A percentile compares a stretch with the other conserved stretches of the same genome.
These are phyloP conservation scores for Fusarium solani-melongenae DNA, from an alignment of 2,329 filamentous ascomycete genomes.

Conservation along the genomic window DNA sequence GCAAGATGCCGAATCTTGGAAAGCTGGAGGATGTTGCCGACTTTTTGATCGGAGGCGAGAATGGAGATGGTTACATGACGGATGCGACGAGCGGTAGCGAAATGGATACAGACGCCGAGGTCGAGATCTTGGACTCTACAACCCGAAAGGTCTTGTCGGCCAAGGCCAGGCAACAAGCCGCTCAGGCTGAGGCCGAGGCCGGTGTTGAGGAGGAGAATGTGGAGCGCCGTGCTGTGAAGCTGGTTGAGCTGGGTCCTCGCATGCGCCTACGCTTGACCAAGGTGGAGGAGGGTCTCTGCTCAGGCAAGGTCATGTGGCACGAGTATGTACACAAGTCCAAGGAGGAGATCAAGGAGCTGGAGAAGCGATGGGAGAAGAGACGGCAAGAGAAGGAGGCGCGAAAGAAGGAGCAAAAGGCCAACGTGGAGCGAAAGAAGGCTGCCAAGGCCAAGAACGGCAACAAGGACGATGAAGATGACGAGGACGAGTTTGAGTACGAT, in stretches of 20 bases:
- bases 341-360: slow-evolving; percentile 80
- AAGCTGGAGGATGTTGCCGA: slow-evolving; percentile 94
- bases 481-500: slow-evolving; percentile 58
- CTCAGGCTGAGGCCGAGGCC: slow-evolving; percentile 54
- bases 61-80: slow-evolving; percentile 82
- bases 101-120: slow-evolving; percentile 92
- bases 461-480: slow-evolving; percentile 50
- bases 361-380: slow-evolving; percentile 83
- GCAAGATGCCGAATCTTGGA: slow-evolving; percentile 84
- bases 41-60: slow-evolving; percentile 87
- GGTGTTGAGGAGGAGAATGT: slow-evolving; percentile 67
- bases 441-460: slow-evolving; percentile 55
- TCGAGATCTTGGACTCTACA: slow-evolving; percentile 80
- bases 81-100: slow-evolving; percentile 89
- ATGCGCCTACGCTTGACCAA: slow-evolving; percentile 92
- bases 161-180: slow-evolving; percentile 56
- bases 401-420: slow-evolving; percentile 85
- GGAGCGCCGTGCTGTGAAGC: slow-evolving; percentile 88
- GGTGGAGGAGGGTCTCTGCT: slow-evolving; percentile 93
- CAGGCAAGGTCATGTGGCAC: slow-evolving; percentile 96
- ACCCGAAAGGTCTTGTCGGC: slow-evolving; percentile 71
- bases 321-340: slow-evolving; percentile 89
- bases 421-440: slow-evolving; percentile 85
- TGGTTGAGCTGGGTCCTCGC: slow-evolving; percentile 91
- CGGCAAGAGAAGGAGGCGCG: slow-evolving; percentile 84